These are phyloP conservation scores for Leersia perrieri DNA, from an alignment of 176 grass and related monocot species.

Conservation along the genomic window DNA sequence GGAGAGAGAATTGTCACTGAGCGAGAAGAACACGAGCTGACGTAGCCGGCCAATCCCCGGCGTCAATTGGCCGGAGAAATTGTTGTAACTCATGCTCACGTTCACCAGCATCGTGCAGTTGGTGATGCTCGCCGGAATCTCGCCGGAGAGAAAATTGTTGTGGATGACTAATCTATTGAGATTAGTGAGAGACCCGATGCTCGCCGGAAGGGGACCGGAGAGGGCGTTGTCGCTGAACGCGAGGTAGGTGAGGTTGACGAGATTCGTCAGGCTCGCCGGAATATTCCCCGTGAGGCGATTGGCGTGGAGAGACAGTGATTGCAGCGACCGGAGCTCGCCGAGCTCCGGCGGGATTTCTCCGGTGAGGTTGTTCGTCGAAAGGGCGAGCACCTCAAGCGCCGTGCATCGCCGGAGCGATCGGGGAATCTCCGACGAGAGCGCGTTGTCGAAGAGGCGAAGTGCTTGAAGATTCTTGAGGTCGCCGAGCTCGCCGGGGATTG, in stretches of 20 bases:
- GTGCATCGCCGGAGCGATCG: constrained; percentile 43
- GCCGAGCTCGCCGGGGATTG: constrained; percentile 66
- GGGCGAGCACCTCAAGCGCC: constrained; percentile 29
- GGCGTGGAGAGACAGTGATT: constrained; percentile 35
- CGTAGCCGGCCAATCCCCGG: constrained; percentile 49
- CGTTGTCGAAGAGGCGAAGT: constrained; percentile 49
- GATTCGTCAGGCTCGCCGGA: constrained; percentile 52
- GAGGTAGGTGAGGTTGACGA: constrained; percentile 63
- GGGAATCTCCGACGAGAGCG: constrained; percentile 64
- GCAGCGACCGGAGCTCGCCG: constrained; percentile 57
- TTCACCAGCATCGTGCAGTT: constrained; percentile 67
- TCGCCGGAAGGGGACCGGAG: constrained; percentile 57
- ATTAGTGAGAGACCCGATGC: constrained; percentile 49
- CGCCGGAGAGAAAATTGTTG: constrained; percentile 41
- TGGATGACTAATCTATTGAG: constrained; percentile 39
- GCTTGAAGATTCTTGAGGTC: constrained; percentile 40
- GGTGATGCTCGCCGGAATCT: constrained; percentile 64
- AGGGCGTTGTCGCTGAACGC: constrained; percentile 50
- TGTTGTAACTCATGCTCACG: constrained; percentile 52
- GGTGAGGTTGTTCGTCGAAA: constrained; percentile 56
- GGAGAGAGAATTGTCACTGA: neutral
- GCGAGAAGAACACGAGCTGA: constrained; percentile 47
- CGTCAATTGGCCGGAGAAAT: constrained; percentile 54
- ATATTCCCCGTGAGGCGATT: constrained; percentile 56
- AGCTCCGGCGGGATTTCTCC: constrained; percentile 83